phyloP scores from a whole-genome alignment of 1,139 yeast genomes.

The Meyerozyma athensensis region DNA sequence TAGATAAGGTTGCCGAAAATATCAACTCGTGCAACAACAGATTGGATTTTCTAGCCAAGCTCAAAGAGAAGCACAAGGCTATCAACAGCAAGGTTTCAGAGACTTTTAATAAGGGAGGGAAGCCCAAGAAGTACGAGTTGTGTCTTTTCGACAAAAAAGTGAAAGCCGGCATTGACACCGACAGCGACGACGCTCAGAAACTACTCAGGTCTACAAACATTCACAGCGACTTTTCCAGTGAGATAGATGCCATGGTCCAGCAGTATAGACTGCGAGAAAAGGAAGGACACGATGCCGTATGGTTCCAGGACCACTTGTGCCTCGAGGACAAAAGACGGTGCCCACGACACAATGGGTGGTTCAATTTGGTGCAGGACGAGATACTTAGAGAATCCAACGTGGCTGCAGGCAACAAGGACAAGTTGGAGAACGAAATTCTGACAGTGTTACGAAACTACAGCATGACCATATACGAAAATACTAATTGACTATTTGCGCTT shows the following conservation, averaged over 20 bases:
- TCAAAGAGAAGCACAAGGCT: slow-evolving; percentile 33
- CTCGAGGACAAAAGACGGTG: slow-evolving; percentile 64
- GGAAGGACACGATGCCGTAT: slow-evolving; percentile 17
- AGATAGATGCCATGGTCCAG: slow-evolving; percentile 17
- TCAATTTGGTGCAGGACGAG: slow-evolving; percentile 46
- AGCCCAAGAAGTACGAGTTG: slow-evolving; percentile 25
- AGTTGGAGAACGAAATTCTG: slow-evolving; percentile 21
- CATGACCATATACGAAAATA: slow-evolving; percentile 28
- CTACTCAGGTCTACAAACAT: slow-evolving; percentile 6
- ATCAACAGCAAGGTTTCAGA: slow-evolving; percentile 31
- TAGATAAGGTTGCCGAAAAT: slow-evolving; percentile 16
- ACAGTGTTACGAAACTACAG: slow-evolving; percentile 30
- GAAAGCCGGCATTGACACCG: slow-evolving; percentile 1
- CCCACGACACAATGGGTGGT: slow-evolving; percentile 65
- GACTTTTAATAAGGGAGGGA: slow-evolving; percentile 16
- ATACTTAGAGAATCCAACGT: slow-evolving; percentile 28
- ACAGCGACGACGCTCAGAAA: slow-evolving; percentile 3
- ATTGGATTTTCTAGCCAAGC: slow-evolving; percentile 20
- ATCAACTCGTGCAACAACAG: slow-evolving; percentile 17
- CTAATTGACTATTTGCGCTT: slow-evolving; percentile 17
- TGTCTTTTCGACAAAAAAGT: slow-evolving; percentile 27
- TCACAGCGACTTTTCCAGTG: slow-evolving; percentile 13
- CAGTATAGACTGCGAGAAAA: slow-evolving; percentile 6
- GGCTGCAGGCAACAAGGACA: slow-evolving; percentile 17
- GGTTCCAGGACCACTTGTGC: slow-evolving; percentile 37